These are phyloP conservation scores for Schrenkiella parvula DNA, from an alignment of 345 rosid species.

Conservation along the genomic window DNA sequence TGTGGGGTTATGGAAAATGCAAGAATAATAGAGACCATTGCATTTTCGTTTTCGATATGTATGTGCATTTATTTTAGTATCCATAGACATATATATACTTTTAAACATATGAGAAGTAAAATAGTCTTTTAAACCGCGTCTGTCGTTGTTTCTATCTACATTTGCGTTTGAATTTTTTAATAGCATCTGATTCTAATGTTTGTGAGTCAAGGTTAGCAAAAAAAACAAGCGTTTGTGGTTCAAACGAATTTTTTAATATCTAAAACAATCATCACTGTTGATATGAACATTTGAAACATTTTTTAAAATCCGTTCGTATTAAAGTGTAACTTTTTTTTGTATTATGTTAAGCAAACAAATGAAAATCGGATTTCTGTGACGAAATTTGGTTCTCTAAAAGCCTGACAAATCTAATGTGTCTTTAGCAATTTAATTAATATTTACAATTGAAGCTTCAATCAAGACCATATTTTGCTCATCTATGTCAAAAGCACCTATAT, in stretches of 20 bases:
- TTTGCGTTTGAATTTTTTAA: neutral
- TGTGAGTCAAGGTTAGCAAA: too few species aligned
- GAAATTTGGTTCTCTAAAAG: constrained; percentile 12
- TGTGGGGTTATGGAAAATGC: neutral
- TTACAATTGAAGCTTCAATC: neutral
- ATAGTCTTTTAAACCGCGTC: neutral
- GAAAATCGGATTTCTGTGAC: neutral
- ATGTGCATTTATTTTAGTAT: neutral
- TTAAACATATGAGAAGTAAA: neutral
- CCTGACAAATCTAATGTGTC: neutral
- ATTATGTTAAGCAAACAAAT: neutral
- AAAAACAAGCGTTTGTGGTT: too few species aligned
- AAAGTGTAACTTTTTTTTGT: neutral
- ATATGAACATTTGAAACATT: neutral
- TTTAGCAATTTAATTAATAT: neutral
- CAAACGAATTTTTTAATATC: neutral
- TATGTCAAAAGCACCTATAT: neutral
- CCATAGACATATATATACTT: neutral
- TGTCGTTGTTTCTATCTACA: neutral
- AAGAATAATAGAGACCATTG: neutral
- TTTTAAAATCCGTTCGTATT: neutral
- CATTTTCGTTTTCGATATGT: neutral
- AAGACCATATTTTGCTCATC: neutral
- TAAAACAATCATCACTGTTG: neutral
- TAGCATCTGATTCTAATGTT: too few species aligned